Percentiles rank a stretch among this genome's conserved stretches.
These are phyloP conservation scores for Tetratostichococcus sp. DNA, from an alignment of 139 green algal species.

Conservation along the genomic window DNA sequence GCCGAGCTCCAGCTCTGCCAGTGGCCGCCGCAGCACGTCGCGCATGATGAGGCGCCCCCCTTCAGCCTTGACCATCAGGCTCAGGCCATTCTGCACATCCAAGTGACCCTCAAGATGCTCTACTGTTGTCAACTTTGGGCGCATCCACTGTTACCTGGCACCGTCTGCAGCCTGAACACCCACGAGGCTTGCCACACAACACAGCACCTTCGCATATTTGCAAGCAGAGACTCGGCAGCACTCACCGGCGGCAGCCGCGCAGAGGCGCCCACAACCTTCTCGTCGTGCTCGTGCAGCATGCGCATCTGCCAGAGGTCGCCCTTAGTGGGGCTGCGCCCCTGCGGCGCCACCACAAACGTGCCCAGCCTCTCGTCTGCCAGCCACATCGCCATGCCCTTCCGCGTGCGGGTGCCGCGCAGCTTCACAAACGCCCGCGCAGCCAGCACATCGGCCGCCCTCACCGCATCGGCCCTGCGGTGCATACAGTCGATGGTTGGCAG, in stretches of 20 bases:
- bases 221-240: too few species aligned
- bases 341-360: constrained; percentile 38
- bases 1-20: constrained; percentile 61
- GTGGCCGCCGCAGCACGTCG: constrained; percentile 45
- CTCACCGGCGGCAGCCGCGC: background rate
- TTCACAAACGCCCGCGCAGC: background rate
- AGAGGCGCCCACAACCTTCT: background rate
- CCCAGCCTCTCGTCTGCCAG: constrained; percentile 45
- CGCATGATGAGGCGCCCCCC: constrained; percentile 47
- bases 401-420: background rate
- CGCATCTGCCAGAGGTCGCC: constrained; percentile 18
- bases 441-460: background rate
- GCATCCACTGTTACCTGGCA: too few species aligned
- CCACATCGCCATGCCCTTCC: constrained; percentile 31
- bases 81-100: constrained; percentile 20
- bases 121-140: background rate
- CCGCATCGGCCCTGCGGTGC: background rate
- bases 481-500: background rate
- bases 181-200: too few species aligned
- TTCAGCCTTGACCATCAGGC: constrained; percentile 41
- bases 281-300: constrained; percentile 19
- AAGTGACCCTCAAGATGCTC: too few species aligned
- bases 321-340: background rate
- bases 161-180: too few species aligned
- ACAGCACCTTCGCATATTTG: too few species aligned